Evolutionary conservation across 2,329 filamentous ascomycete species (phyloP).

Genomic region (Aspergillus japonicus): DNA sequence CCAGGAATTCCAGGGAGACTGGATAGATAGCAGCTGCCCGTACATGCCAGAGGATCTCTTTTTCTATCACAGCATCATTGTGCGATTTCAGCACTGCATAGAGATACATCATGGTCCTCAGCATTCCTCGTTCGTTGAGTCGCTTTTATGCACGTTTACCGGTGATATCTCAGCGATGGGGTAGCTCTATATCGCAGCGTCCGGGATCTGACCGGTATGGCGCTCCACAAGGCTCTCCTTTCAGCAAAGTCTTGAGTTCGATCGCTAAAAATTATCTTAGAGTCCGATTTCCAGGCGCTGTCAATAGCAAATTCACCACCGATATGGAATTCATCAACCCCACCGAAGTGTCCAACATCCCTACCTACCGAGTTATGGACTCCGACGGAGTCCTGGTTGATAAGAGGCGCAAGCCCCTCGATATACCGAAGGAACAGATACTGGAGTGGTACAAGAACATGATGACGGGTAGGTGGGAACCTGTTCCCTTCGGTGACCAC

Average conservation of each 20-base stretch:
- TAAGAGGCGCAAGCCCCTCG: constrained; percentile 61
- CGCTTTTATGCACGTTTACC: constrained; percentile 3
- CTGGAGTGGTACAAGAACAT: constrained; percentile 63
- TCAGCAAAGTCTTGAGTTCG: constrained; percentile 3
- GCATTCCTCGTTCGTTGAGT: neutral
- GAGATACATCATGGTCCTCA: neutral
- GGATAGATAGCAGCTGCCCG: neutral
- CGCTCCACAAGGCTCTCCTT: neutral
- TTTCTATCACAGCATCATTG: neutral
- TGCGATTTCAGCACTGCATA: neutral
- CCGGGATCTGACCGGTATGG: constrained; percentile 60
- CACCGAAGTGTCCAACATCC: constrained; percentile 69
- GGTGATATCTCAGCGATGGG: constrained; percentile 45
- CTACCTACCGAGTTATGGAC: constrained; percentile 89
- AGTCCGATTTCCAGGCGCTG: constrained; percentile 81
- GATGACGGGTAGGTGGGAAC: constrained; percentile 50
- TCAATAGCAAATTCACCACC: constrained; percentile 89
- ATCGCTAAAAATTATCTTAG: constrained; percentile 34
- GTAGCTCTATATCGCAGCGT: constrained; percentile 55
- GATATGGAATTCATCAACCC: constrained; percentile 75
- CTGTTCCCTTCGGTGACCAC: neutral
- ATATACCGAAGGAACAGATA: constrained; percentile 64
- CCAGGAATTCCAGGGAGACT: neutral
- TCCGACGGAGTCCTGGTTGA: constrained; percentile 84
- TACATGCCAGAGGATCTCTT: neutral